Base-by-base conservation (phyloP, 2,329 filamentous ascomycete species). In the Verticillium zaregamsianum region DNA sequence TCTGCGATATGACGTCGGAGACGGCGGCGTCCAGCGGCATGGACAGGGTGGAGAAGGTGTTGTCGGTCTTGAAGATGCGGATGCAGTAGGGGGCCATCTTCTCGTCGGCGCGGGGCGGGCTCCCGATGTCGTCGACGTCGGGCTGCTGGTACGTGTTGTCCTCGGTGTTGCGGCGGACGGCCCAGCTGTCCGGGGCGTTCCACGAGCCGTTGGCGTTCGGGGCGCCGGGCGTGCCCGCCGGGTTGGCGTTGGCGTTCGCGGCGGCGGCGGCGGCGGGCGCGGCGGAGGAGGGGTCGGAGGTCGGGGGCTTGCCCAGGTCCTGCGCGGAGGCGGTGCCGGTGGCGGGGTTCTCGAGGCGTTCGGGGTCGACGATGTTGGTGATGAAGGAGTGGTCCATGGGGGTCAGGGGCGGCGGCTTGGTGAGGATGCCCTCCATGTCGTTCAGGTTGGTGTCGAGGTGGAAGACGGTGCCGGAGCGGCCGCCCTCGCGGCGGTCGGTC, bases 181-280 rank as follows among this genome's bases (percentile, higher is more conserved):
- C 93, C 95, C 95, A 99, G 73, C 93, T 97, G 74, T 98, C 94
- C 1, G 95, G 94, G 3, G 93, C 93, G 73, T 96, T 91, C 94
- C 94, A 99, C 3, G 86, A 86, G 2, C 88, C 87, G 31, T 59
- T 59, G 40, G 45, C 58, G 61, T 80, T 80, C 20, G 59, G 60
- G 5, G 61, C 31, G 25, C 17, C 56, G 3, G 67, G 62, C 35
- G 63, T 57, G 33, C 66, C 64, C 31, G 58, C 39, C 4, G 28
- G 28, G 6, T 58, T 56, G 7, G 62, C 61, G 12, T 37, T 31
- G 40, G 67, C 59, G 52, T 70, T 67, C 11, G 64, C 62, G 17
- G 54, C 33, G 31, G 64, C 57, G 20, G 66, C 55, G 67, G 69
- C 56, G 55, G 64, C 52, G 39, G 75, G 76, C 7, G 52, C 1